phyloP scores from a whole-genome alignment of 2,329 filamentous ascomycete species.

The Alternaria gansuensis region DNA sequence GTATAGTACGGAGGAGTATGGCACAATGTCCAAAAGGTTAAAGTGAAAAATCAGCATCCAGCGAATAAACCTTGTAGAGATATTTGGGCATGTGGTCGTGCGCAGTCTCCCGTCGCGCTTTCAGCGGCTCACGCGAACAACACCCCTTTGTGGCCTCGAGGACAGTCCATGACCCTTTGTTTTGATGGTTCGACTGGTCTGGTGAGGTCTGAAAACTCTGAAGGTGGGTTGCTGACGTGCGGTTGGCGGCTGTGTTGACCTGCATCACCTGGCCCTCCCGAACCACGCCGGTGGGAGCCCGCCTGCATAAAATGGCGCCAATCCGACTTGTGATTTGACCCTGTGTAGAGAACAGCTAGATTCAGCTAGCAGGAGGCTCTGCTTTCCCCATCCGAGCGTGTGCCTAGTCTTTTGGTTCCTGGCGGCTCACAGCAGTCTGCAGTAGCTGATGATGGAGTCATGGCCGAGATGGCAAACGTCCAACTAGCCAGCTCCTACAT shows the following conservation, averaged over 20 bases:
- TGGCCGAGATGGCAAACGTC: conserved; percentile 7
- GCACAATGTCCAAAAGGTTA: conserved; percentile 21
- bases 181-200: conserved; percentile 21
- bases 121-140: conserved; percentile 30
- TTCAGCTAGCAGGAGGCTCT: conserved; percentile 43
- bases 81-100: conserved; percentile 22
- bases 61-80: conserved; percentile 33
- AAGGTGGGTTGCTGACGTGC: conserved; percentile 34
- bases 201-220: conserved; percentile 35
- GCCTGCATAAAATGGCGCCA: conserved; percentile 36
- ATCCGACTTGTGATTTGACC: conserved; percentile 33
- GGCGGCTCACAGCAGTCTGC: conserved; percentile 28
- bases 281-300: conserved; percentile 37
- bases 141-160: conserved; percentile 28
- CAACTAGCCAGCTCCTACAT: conserved; percentile 5
- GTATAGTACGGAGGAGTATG: conserved; percentile 11
- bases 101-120: conserved; percentile 29
- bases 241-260: conserved; percentile 31
- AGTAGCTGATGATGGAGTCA: conserved; percentile 12
- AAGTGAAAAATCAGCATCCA: conserved; percentile 29
- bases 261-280: conserved; percentile 46
- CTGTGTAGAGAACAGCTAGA: conserved; percentile 20
- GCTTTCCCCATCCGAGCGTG: conserved; percentile 49
- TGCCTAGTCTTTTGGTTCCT: conserved; percentile 36
- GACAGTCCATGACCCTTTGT: conserved; percentile 21